A percentile compares a stretch with the other conserved stretches of the same genome.
Conservation (phyloP, 2,329 filamentous ascomycete species). For the Pseudogymnoascus sp. region DNA sequence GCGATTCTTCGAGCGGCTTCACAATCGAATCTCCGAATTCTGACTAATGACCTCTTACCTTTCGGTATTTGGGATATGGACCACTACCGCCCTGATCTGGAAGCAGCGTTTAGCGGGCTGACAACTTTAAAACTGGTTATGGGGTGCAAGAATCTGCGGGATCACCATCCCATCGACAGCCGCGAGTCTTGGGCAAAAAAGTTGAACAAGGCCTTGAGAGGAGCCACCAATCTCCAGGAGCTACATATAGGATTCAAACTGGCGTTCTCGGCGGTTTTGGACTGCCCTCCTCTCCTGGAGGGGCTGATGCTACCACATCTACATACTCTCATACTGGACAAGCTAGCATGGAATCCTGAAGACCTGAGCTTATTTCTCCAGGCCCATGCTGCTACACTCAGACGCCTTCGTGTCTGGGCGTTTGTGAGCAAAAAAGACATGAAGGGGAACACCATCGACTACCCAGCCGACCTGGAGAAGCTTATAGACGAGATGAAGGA, state of each 20-base stretch:
- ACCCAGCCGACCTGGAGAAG: neutral
- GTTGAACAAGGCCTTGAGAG: neutral
- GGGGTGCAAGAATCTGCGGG: neutral
- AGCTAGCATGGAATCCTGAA: neutral
- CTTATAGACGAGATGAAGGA: conserved; percentile 2
- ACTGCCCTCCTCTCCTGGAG: neutral
- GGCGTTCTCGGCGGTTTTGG: neutral
- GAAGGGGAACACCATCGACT: neutral
- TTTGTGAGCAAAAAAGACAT: conserved; percentile 1
- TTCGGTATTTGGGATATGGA: neutral
- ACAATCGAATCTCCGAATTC: neutral
- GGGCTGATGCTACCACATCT: neutral
- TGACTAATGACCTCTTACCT: neutral
- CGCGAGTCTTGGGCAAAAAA: neutral
- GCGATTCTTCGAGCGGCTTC: conserved; percentile 3
- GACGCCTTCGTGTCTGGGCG: neutral
- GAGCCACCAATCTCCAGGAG: neutral
- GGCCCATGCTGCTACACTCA: neutral
- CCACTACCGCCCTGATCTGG: neutral
- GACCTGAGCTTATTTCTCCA: neutral
- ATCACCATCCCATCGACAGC: neutral
- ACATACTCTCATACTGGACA: neutral
- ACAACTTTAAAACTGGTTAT: neutral
- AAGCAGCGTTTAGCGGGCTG: neutral
- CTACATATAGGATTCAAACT: neutral